Conservation (phyloP, 139 green algal genomes). For the Chlamydomonas sp. region DNA sequence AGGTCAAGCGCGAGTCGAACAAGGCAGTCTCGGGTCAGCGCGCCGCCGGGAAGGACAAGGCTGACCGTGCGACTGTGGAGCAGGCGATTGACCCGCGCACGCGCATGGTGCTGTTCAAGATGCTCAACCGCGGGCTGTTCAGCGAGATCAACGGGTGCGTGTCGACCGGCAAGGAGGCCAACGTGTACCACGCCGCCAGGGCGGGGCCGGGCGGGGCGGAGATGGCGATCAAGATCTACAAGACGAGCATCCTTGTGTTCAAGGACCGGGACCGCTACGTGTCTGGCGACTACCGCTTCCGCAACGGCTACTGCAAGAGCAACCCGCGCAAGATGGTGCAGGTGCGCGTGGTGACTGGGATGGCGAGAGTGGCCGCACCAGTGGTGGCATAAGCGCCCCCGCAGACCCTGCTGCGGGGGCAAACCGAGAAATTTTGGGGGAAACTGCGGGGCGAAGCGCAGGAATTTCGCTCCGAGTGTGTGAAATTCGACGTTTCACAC, state of each 20-base stretch:
- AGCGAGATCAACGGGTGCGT: constrained; percentile 88
- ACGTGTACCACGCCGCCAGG: constrained; percentile 87
- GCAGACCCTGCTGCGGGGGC: too few relatives aligned
- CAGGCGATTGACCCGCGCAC: constrained; percentile 88
- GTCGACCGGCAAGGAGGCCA: constrained; percentile 97
- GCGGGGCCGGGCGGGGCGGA: constrained; percentile 45
- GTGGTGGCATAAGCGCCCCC: too few relatives aligned
- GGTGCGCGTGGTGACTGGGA: too few relatives aligned
- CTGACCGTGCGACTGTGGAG: constrained; percentile 87
- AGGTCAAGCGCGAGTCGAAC: not conserved
- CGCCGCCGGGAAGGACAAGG: constrained; percentile 56
- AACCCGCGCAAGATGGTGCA: constrained; percentile 99
- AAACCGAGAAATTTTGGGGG: too few relatives aligned
- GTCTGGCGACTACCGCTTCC: constrained; percentile 90
- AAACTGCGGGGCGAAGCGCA: too few relatives aligned
- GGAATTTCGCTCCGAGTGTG: too few relatives aligned
- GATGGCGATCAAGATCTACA: constrained; percentile 98
- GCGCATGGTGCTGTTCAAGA: constrained; percentile 96
- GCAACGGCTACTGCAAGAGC: constrained; percentile 81
- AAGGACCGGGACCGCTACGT: constrained; percentile 94
- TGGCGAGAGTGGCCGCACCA: not conserved
- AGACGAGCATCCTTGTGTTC: constrained; percentile 98
- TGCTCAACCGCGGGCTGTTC: constrained; percentile 83
- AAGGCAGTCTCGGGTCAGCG: not conserved
- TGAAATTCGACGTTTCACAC: too few relatives aligned